Evolutionary conservation across 169 alveolate genomes (phyloP), one percentile per base, ranked within the genome.

Genomic region (Babesia bigemina): DNA sequence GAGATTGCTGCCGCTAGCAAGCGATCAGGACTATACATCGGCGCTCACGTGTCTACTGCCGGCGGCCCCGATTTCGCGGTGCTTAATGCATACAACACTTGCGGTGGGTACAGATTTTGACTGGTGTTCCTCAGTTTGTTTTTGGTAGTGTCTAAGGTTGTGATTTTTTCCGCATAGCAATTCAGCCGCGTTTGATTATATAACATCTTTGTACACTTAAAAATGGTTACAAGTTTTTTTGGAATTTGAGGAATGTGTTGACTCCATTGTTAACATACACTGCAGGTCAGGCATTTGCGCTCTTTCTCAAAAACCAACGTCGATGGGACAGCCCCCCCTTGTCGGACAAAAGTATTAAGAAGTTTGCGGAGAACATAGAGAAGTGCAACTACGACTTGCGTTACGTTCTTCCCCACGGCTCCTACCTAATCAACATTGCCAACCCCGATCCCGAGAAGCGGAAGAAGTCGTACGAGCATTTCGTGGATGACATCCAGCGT

Each of bases 41-140:
- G 97, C 21, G 97, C 97, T 19, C 97, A 94, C 63, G 90, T 94
- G 33, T 91, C 96, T 10, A 95, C 96, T 2, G 81, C 96, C 28
- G 97, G 97, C 11, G 97, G 97, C 52, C 93, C 88, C 22, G 96
- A 94, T 50, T 77, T 87, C 63, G 87, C 95, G 3, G 93, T 91
- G 10, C 52, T 66, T 4, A 93, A 92, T 70, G 88, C 95, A n/a
- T 82, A 87, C 82, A 88, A 91, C 69, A 85, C 92, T 12, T 86
- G 88, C n/a, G 95, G 96, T 78, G 42, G 19, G 70, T 70, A 19
- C 26, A 21, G 58, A 13, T 29, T 26, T 11, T 65, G 4, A 29
- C 10, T 1, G 26, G 1, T 26, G 36, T 57, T 13, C 63, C 8
- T 2, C 22, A 13, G 44, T 57, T 24, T 2, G 17, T 29, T 2